Percentiles rank a stretch among this genome's conserved stretches.
Conservation (phyloP, 768 basidiomycete species). For the Suillus ampliporus region DNA sequence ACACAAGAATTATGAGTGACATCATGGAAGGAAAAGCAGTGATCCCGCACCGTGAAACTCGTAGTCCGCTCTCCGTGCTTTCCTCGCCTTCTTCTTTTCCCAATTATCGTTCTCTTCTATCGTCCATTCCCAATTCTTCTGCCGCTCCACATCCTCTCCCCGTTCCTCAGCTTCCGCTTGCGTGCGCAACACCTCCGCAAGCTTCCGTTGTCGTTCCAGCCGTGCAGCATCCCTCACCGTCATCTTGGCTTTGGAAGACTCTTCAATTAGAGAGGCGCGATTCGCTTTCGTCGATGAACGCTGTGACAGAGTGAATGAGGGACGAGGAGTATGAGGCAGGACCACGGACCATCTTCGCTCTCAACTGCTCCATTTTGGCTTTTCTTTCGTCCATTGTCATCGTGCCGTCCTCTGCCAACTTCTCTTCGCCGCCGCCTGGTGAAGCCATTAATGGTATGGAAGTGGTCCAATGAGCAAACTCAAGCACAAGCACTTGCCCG, state of each 20-base stretch:
- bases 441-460: background rate
- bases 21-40: background rate
- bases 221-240: slow-evolving; percentile 82
- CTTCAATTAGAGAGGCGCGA: slow-evolving; percentile 83
- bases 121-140: slow-evolving; percentile 94
- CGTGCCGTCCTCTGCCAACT: slow-evolving; percentile 22
- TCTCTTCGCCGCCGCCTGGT: slow-evolving; percentile 23
- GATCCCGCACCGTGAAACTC: slow-evolving; percentile 83
- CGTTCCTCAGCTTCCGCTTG: slow-evolving; percentile 90
- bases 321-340: background rate
- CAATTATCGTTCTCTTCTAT: slow-evolving; percentile 96
- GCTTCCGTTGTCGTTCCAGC: slow-evolving; percentile 86
- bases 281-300: slow-evolving; percentile 82
- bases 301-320: slow-evolving; percentile 43
- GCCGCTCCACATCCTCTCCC: slow-evolving; percentile 90
- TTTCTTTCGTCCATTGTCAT: slow-evolving; percentile 74
- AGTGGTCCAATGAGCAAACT: no score
- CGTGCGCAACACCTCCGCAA: slow-evolving; percentile 83
- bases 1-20: slow-evolving; percentile 1
- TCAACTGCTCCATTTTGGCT: slow-evolving; percentile 76
- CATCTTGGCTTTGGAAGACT: slow-evolving; percentile 77
- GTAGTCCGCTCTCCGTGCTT: slow-evolving; percentile 84
- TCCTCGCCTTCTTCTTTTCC: slow-evolving; percentile 89
- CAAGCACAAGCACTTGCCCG: no score
- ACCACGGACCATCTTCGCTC: slow-evolving; percentile 72